Evolutionary conservation across 495 filamentous ascomycete genomes (phyloP).

Genomic region (Neurospora sp.): DNA sequence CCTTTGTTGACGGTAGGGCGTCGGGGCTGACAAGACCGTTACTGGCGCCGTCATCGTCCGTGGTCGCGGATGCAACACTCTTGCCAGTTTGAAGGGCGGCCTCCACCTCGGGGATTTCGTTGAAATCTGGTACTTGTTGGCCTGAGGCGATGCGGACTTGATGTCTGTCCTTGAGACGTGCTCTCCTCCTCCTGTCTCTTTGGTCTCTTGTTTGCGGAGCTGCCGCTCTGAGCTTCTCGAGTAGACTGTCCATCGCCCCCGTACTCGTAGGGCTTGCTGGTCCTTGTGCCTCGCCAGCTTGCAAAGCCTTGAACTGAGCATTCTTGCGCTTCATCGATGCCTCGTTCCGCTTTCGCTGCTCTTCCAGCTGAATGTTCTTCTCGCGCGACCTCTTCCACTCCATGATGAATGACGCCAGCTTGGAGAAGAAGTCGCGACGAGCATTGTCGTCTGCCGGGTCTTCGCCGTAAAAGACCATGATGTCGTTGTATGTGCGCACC

Average conservation of each 20-base stretch:
- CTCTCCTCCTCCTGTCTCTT: conserved; percentile 76
- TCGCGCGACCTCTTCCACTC: conserved; percentile 95
- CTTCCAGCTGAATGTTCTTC: conserved; percentile 83
- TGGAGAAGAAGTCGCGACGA: conserved; percentile 92
- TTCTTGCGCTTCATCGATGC: conserved; percentile 84
- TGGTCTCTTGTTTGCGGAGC: conserved; percentile 82
- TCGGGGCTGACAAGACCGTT: conserved; percentile 25
- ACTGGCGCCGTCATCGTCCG: conserved; percentile 23
- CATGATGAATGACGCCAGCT: conserved; percentile 79
- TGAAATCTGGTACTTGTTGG: conserved; percentile 66
- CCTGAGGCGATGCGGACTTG: conserved; percentile 85
- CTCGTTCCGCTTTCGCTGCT: conserved; percentile 74
- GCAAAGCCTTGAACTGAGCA: conserved; percentile 47
- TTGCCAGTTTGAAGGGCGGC: conserved; percentile 14
- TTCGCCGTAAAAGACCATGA: conserved; percentile 95
- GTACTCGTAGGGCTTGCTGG: conserved; percentile 64
- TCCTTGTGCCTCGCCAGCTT: conserved; percentile 35
- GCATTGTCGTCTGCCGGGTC: conserved; percentile 87
- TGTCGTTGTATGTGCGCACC: conserved; percentile 83
- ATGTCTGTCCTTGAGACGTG: conserved; percentile 81
- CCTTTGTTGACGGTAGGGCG: conserved; percentile 23
- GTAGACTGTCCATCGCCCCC: conserved; percentile 92
- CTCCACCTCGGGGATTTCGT: conserved; percentile 42
- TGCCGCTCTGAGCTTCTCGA: conserved; percentile 90
- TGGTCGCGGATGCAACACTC: conserved; percentile 13